phyloP scores from a whole-genome alignment of 495 filamentous ascomycete species.

The Penicillium psychrofluorescens region DNA sequence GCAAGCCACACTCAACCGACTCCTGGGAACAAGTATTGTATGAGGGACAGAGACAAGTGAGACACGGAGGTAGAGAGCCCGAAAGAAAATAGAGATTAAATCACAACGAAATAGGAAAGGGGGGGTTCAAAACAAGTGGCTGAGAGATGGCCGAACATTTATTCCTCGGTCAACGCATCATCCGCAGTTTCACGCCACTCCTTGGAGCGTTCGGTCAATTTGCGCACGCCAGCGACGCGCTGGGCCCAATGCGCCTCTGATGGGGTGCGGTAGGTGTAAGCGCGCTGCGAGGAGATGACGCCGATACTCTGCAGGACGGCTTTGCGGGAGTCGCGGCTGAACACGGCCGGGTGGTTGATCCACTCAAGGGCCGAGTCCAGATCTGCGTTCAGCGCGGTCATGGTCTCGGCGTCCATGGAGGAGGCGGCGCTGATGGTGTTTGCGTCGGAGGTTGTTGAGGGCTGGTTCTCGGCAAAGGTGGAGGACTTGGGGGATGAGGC shows the following conservation, averaged over 20 bases:
- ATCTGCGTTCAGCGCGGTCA: slow-evolving; percentile 83
- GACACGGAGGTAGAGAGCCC: too few relatives aligned
- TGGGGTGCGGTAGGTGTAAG: slow-evolving; percentile 85
- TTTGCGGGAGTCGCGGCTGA: slow-evolving; percentile 90
- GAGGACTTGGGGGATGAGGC: slow-evolving; percentile 36
- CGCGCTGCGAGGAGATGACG: slow-evolving; percentile 89
- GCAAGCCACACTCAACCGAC: too few relatives aligned
- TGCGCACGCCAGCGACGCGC: slow-evolving; percentile 68
- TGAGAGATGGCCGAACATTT: slow-evolving; percentile 2
- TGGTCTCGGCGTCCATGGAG: slow-evolving; percentile 69
- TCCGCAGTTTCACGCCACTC: slow-evolving; percentile 84
- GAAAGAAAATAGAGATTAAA: slow-evolving; percentile 9
- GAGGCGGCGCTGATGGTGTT: slow-evolving; percentile 57
- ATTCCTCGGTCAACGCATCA: slow-evolving; percentile 79
- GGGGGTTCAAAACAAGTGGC: background rate
- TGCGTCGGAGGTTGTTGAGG: slow-evolving; percentile 36
- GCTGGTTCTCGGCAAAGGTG: slow-evolving; percentile 35
- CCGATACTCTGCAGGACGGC: slow-evolving; percentile 94
- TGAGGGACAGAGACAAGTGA: too few relatives aligned
- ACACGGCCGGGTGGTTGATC: slow-evolving; percentile 96
- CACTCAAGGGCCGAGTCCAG: slow-evolving; percentile 93
- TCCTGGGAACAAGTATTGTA: too few relatives aligned
- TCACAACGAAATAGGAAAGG: background rate
- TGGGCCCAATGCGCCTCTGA: slow-evolving; percentile 81
- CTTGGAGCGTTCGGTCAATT: slow-evolving; percentile 67